Conservation (phyloP, 1,284 basidiomycete genomes). For the Uromyces viciae-fabae region DNA sequence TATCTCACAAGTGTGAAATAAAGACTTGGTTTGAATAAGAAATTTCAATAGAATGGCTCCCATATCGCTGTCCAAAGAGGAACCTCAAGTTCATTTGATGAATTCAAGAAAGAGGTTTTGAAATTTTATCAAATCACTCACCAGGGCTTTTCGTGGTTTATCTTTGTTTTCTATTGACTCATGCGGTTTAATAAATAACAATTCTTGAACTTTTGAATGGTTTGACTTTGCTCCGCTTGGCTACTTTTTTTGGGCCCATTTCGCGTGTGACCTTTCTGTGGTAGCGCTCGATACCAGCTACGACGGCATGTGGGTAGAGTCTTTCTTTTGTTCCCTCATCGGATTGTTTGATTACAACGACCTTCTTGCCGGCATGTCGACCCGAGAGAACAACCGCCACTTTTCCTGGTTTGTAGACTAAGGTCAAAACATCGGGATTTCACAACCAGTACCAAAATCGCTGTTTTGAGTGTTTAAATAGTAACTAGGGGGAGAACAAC, state of each 20-base stretch:
- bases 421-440: neutral
- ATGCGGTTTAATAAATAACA: slow-evolving; percentile 48
- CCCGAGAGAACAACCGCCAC: slow-evolving; percentile 93
- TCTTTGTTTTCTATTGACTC: slow-evolving; percentile 45
- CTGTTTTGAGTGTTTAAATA: neutral
- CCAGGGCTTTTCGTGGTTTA: slow-evolving; percentile 49
- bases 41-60: slow-evolving; percentile 34
- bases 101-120: neutral
- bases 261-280: slow-evolving; percentile 90
- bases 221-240: slow-evolving; percentile 88
- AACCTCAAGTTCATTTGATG: neutral
- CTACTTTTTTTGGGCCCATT: slow-evolving; percentile 91
- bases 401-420: slow-evolving; percentile 56
- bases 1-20: slow-evolving; percentile 51
- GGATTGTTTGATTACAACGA: slow-evolving; percentile 80
- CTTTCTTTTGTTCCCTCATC: slow-evolving; percentile 85
- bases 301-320: slow-evolving; percentile 90
- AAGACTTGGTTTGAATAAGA: slow-evolving; percentile 13
- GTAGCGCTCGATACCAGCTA: slow-evolving; percentile 93
- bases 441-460: neutral
- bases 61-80: slow-evolving; percentile 26
- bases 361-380: slow-evolving; percentile 90
- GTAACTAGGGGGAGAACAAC: neutral
- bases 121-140: slow-evolving; percentile 38
- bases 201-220: slow-evolving; percentile 65